Evolutionary conservation across 768 basidiomycete species (phyloP), one percentile per base, ranked within the genome.

Genomic region (Gautieria morchelliformis): DNA sequence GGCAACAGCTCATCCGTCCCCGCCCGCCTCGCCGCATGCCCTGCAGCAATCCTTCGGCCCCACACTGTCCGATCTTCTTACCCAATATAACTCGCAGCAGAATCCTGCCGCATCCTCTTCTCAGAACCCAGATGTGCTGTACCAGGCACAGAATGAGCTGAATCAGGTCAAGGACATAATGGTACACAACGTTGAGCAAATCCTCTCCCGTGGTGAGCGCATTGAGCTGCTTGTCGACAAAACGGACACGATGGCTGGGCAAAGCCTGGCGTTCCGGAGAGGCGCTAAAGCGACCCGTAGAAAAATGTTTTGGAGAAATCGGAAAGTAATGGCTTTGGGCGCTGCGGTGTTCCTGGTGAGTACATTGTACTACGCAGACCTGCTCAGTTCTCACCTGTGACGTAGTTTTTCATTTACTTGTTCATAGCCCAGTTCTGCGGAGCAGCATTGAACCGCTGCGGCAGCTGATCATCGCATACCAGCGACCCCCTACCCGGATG

Each of bases 181-280:
- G 93, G 94, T 97, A 52, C 90, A 97, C 71, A 97, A 97, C 68
- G 94, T 97, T 61, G 93, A 97, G 72, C 89, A 93, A 69, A 95
- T 98, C 61, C 80, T 99, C 42, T 87, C 82, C 53, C 79, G 96
- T 39, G 96, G 96, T 22, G 96, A 99, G 70, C 79, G 96, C 53
- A 91, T 99, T 63, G 95, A 97, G 68, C 77, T 97, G 17, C 79
- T 99, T 52, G 89, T 98, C 32, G 93, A 97, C 74, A 96, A 96
- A 78, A 99, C 96, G 30, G 94, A 97, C 67, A 87, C 79, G 55
- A 90, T 99, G 84, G 88, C 90, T 7, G 87, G 84, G 10, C 93
- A 98, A 70, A 93, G 95, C 4, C 90, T 89, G 3, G 92, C 91
- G 7, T 99, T 99, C 73, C 74, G 92, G 47, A 74, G 93, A 52